Evolutionary conservation across 169 alveolate genomes (phyloP).

Genomic region (Plasmodium vinckei): DNA sequence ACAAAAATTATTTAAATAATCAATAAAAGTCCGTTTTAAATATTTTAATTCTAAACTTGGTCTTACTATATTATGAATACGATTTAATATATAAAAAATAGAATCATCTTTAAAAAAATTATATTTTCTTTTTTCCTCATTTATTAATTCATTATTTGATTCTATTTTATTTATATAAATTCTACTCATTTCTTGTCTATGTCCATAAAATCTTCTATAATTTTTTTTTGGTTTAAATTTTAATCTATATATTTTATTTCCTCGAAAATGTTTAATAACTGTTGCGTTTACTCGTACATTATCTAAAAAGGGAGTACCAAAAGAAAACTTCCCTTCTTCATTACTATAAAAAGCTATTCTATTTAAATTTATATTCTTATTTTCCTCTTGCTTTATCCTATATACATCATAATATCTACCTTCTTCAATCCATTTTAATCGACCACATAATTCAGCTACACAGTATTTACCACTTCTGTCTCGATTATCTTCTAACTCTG

Average conservation of each 20-base stretch:
- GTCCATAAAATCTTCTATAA: constrained; percentile 84
- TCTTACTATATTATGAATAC: constrained; percentile 69
- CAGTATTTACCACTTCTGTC: constrained; percentile 88
- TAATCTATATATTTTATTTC: constrained; percentile 85
- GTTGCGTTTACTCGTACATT: constrained; percentile 86
- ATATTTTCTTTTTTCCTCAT: constrained; percentile 47
- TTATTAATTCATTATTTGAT: constrained; percentile 38
- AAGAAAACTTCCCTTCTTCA: constrained; percentile 81
- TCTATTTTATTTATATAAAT: constrained; percentile 79
- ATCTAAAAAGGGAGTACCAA: constrained; percentile 88
- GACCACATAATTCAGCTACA: constrained; percentile 86
- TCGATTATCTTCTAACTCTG: constrained; percentile 81
- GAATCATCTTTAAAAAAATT: constrained; percentile 69
- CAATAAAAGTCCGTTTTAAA: constrained; percentile 44
- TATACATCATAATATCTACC: constrained; percentile 90
- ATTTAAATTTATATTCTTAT: constrained; percentile 81
- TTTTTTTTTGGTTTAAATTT: constrained; percentile 88
- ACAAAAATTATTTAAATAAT: constrained; percentile 50
- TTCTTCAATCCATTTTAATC: constrained; percentile 86
- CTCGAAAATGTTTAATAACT: constrained; percentile 86
- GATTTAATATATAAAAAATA: constrained; percentile 49
- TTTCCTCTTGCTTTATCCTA: constrained; percentile 87
- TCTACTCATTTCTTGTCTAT: constrained; percentile 86
- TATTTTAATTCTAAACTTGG: constrained; percentile 64
- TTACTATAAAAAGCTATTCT: constrained; percentile 84